Evolutionary conservation across 106 monocot species (phyloP).

Genomic region (Dactylorhiza incarnata): DNA sequence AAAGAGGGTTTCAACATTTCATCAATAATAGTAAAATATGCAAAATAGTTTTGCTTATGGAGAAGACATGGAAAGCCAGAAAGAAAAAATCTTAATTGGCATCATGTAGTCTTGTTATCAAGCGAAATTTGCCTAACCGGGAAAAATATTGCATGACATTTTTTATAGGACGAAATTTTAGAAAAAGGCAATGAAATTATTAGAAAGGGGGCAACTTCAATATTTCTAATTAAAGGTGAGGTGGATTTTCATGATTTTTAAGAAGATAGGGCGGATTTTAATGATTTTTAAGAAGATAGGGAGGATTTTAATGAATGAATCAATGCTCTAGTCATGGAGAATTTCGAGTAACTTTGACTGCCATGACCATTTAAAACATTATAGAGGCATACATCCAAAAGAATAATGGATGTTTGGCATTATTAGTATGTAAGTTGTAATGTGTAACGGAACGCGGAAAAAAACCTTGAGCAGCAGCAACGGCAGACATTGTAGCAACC

Average conservation of each 20-base stretch:
- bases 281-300: neutral
- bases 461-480: constrained; percentile 76
- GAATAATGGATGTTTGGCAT: neutral
- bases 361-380: neutral
- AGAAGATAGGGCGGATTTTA: too few species aligned
- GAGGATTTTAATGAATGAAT: neutral
- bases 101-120: too few species aligned
- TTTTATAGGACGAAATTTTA: too few species aligned
- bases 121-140: too few species aligned
- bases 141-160: too few species aligned
- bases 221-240: neutral
- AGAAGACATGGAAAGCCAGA: too few species aligned
- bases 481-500: constrained; percentile 81
- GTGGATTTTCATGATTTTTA: neutral
- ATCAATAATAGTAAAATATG: too few species aligned
- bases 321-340: neutral
- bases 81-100: too few species aligned
- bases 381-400: neutral
- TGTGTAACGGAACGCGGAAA: neutral
- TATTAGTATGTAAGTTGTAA: neutral
- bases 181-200: too few species aligned
- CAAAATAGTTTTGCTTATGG: too few species aligned
- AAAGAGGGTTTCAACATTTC: too few species aligned
- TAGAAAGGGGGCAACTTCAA: too few species aligned
- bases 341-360: neutral